Conservation (phyloP, 805 yeast species). For the Kodamaea leandrae region DNA sequence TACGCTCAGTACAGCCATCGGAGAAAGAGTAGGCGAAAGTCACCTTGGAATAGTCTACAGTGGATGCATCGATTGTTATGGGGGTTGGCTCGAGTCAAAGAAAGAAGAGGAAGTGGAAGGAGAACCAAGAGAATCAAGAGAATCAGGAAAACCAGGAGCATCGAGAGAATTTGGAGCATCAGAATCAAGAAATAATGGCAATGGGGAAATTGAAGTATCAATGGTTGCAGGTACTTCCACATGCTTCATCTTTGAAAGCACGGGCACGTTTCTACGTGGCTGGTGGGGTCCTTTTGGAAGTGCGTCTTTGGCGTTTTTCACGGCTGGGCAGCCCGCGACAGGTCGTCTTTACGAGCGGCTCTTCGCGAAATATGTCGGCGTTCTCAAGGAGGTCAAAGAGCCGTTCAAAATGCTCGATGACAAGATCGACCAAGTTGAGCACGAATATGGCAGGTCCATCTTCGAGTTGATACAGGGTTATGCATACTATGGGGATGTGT, state of each 20-base stretch:
- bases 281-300: slow-evolving; percentile 58
- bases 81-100: slow-evolving; percentile 43
- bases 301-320: slow-evolving; percentile 16
- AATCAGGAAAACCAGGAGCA: no score
- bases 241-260: slow-evolving; percentile 40
- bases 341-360: slow-evolving; percentile 52
- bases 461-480: slow-evolving; percentile 31
- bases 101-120: neutral
- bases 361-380: slow-evolving; percentile 29
- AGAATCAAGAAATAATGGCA: neutral
- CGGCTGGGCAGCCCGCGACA: slow-evolving; percentile 55
- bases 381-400: slow-evolving; percentile 1
- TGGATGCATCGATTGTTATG: slow-evolving; percentile 61
- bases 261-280: slow-evolving; percentile 32
- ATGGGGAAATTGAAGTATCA: slow-evolving; percentile 25
- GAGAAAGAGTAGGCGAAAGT: slow-evolving; percentile 7
- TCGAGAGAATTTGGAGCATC: neutral
- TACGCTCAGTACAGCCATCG: slow-evolving; percentile 19
- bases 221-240: slow-evolving; percentile 66
- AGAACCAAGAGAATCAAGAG: no score
- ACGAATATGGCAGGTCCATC: slow-evolving; percentile 16
- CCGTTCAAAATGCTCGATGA: slow-evolving; percentile 20
- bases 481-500: slow-evolving; percentile 53
- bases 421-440: slow-evolving; percentile 22
- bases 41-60: slow-evolving; percentile 23